Base-by-base conservation (phyloP, 2,329 filamentous ascomycete species). In the Aspergillus quadrilineatus region DNA sequence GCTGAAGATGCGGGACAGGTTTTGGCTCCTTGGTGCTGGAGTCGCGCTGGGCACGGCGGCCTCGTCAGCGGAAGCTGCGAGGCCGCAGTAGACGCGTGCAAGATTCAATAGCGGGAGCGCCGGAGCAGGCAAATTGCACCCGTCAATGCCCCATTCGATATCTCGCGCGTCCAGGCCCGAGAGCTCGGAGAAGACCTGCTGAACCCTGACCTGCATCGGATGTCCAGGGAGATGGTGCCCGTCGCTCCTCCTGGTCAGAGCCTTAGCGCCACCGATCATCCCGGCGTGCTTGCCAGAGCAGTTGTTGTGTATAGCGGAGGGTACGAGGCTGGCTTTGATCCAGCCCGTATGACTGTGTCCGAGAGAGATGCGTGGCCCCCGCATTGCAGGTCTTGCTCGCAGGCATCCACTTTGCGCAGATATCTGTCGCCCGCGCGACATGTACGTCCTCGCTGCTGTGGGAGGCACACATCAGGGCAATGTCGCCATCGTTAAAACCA, bases 241-340 rank as follows among this genome's bases (percentile, higher is more conserved):
- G 0, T 22, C 54, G 3, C 72, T 53, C 2, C 62, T 57, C 0
- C 65, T 72, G 0, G 70, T 73, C 0, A 81, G 50, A 0, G 73
- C 70, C 29, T 65, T 69, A 0, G 77, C 69, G 1, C 73, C 79
- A 0, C 73, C 77, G 22, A 80, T 62, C 77, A 81, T 80, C 1
- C 75, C 78, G 3, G 68, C 74, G 59, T 81, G 78, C 41, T 81
- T 81, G 1, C 78, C 79, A 0, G 78, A 80, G 58, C 78, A 81
- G 56, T 80, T 80, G 50, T 75, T 80, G 48, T 68, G 73, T 0
- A 79, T 63, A 0, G 66, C 65, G 0, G 72, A 75, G 0, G 78
- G 77, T 0, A 55, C 63, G 44, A 73, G 76, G 1, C 68, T 77
- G 0, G 51, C 51, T 52, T 67, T 74, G 47, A 76, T 73, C 78